A percentile compares a stretch with the other conserved stretches of the same genome.
phyloP scores from a whole-genome alignment of 805 yeast species.

The Kuraishia hungarica region DNA sequence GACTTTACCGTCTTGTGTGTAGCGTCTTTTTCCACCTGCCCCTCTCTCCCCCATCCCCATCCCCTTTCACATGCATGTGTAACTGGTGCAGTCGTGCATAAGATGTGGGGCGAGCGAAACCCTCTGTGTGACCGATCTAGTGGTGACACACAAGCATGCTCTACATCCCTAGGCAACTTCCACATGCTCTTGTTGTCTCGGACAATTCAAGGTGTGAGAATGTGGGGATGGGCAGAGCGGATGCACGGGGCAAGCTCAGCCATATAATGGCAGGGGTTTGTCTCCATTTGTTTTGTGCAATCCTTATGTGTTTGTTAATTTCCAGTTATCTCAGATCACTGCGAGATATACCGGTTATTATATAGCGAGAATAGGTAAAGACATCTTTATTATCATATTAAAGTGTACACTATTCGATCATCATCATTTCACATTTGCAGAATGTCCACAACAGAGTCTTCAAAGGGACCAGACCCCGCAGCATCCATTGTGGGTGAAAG shows the following conservation, averaged over 20 bases:
- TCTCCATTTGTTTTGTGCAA: not conserved
- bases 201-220: not conserved
- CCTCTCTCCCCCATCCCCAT: not conserved
- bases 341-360: not conserved
- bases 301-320: not conserved
- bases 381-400: too few relatives aligned
- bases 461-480: constrained; percentile 24
- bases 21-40: too few relatives aligned
- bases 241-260: not conserved
- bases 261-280: not conserved
- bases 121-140: not conserved
- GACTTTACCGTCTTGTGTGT: not conserved
- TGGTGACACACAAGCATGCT: not conserved
- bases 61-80: not conserved
- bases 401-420: too few relatives aligned
- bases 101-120: not conserved
- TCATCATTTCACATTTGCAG: too few relatives aligned
- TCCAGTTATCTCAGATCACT: not conserved
- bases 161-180: not conserved
- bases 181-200: not conserved
- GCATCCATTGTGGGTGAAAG: constrained; percentile 37
- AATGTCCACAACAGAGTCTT: constrained; percentile 25
- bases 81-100: not conserved
- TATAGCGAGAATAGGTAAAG: too few relatives aligned
- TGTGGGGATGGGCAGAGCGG: not conserved